Conservation (phyloP, 495 filamentous ascomycete species). For the Penicillium fimorum region DNA sequence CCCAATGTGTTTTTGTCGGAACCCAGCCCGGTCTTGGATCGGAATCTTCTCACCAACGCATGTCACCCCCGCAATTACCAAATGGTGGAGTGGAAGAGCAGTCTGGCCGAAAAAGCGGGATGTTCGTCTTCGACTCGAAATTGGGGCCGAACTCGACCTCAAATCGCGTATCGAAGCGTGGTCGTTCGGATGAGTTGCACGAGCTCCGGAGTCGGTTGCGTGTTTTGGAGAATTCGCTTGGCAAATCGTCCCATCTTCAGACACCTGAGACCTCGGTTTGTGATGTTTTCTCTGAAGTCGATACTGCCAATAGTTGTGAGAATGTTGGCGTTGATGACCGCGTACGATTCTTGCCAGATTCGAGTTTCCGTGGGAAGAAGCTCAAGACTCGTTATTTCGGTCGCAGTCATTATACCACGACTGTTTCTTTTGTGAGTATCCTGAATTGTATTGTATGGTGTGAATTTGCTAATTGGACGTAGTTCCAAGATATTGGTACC, state of each 20-base stretch:
- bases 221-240: slow-evolving; percentile 31
- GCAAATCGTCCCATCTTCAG: slow-evolving; percentile 21
- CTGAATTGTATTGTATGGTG: neutral
- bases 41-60: slow-evolving; percentile 13
- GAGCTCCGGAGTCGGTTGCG: slow-evolving; percentile 36
- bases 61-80: slow-evolving; percentile 20
- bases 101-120: slow-evolving; percentile 22
- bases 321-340: slow-evolving; percentile 33
- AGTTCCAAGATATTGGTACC: slow-evolving; percentile 47
- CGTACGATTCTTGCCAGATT: slow-evolving; percentile 31
- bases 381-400: slow-evolving; percentile 51
- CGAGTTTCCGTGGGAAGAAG: slow-evolving; percentile 48
- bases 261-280: slow-evolving; percentile 31
- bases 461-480: slow-evolving; percentile 16
- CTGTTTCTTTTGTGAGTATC: slow-evolving; percentile 46
- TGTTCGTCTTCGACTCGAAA: slow-evolving; percentile 44
- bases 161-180: slow-evolving; percentile 31
- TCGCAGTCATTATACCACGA: slow-evolving; percentile 44
- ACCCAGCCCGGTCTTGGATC: slow-evolving; percentile 18
- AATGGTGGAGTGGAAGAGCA: slow-evolving; percentile 15
- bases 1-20: slow-evolving; percentile 37
- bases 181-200: slow-evolving; percentile 33
- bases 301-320: slow-evolving; percentile 21
- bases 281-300: slow-evolving; percentile 25
- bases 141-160: slow-evolving; percentile 24